A percentile compares a stretch with the other conserved stretches of the same genome.
These are phyloP conservation scores for Aspergillus tubingensis DNA, from an alignment of 2,329 filamentous ascomycete genomes.

Conservation along the genomic window DNA sequence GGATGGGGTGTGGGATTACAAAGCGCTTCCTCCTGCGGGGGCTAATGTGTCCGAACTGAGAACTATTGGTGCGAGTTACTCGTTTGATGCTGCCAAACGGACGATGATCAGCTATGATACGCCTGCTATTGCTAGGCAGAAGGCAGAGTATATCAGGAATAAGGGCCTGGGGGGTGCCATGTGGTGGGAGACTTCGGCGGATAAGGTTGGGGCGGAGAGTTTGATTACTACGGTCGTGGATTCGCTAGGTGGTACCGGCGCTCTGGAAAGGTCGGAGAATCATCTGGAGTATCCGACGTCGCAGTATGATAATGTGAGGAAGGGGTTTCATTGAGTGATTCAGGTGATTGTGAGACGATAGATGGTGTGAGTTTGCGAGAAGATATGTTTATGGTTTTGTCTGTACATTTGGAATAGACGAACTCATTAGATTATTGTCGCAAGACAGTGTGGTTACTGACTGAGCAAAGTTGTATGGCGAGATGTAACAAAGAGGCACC, in stretches of 20 bases:
- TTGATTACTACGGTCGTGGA: conserved; percentile 59
- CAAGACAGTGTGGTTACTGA: no score
- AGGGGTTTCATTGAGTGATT: neutral
- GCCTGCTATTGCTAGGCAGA: conserved; percentile 64
- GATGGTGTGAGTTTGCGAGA: neutral
- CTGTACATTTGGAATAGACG: no score
- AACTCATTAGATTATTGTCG: no score
- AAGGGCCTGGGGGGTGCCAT: conserved; percentile 80
- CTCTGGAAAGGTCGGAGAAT: conserved; percentile 12
- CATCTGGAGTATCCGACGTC: conserved; percentile 15
- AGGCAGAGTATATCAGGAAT: conserved; percentile 70
- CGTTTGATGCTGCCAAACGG: conserved; percentile 62
- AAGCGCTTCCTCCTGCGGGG: conserved; percentile 71
- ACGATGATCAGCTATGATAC: conserved; percentile 78
- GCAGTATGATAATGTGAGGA: conserved; percentile 14
- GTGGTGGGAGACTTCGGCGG: conserved; percentile 92
- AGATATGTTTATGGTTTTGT: neutral
- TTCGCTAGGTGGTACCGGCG: conserved; percentile 1
- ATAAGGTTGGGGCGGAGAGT: conserved; percentile 65
- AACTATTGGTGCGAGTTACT: conserved; percentile 68
- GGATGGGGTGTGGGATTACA: conserved; percentile 83
- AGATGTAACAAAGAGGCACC: no score
- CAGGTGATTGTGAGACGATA: neutral
- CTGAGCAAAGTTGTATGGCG: no score
- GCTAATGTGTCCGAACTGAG: conserved; percentile 63